phyloP scores from a whole-genome alignment of 192 early-diverging fungal species.

The Coemansia sp. region DNA sequence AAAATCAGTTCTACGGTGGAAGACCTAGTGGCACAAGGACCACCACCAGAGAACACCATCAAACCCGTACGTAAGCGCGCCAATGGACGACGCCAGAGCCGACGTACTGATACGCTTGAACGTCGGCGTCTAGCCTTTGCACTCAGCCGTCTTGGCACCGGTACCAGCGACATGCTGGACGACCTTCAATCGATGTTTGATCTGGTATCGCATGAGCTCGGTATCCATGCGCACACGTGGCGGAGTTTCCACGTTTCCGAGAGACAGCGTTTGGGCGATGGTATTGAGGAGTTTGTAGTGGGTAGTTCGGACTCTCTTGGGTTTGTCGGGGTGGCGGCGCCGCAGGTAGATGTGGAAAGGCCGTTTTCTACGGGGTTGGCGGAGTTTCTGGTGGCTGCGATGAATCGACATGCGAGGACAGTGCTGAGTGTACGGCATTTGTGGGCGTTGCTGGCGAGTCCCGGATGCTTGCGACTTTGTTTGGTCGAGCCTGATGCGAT shows the following conservation, averaged over 20 bases:
- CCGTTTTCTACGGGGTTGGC: slow-evolving; percentile 44
- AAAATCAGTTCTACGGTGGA: slow-evolving; percentile 21
- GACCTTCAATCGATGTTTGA: not conserved
- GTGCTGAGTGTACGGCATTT: slow-evolving; percentile 28
- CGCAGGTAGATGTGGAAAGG: slow-evolving; percentile 23
- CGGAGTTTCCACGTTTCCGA: not conserved
- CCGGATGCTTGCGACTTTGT: slow-evolving; percentile 31
- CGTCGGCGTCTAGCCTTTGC: too few species aligned
- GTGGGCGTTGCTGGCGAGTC: slow-evolving; percentile 32
- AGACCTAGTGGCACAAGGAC: not conserved
- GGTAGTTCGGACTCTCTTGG: not conserved
- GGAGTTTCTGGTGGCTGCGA: slow-evolving; percentile 35
- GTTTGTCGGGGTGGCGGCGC: slow-evolving; percentile 25
- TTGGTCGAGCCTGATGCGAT: slow-evolving; percentile 50
- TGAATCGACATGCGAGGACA: slow-evolving; percentile 33
- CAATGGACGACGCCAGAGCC: too few species aligned
- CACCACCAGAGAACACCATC: too few species aligned
- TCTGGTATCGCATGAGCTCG: not conserved
- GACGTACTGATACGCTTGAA: too few species aligned
- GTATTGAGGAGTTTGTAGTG: slow-evolving; percentile 17
- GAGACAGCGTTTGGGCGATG: not conserved
- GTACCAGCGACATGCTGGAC: too few species aligned
- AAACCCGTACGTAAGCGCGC: too few species aligned
- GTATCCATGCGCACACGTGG: too few species aligned
- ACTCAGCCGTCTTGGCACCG: too few species aligned